These are phyloP conservation scores for Penicillium brasilianum DNA, from an alignment of 2,329 filamentous ascomycete genomes.

Conservation along the genomic window DNA sequence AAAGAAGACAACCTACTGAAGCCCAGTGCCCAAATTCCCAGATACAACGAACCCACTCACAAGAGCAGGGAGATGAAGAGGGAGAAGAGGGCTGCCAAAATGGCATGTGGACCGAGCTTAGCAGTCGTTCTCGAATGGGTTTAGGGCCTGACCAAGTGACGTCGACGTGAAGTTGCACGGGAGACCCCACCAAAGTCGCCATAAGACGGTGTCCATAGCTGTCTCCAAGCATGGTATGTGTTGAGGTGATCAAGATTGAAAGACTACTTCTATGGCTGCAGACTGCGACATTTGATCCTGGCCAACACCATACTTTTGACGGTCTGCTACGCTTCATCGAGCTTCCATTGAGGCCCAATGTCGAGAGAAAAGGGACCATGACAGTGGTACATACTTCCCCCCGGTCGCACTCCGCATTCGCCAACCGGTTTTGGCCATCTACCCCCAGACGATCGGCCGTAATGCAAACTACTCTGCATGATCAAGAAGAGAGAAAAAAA, in stretches of 20 bases:
- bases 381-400: neutral
- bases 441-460: neutral
- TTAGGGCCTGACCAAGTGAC: constrained; percentile 36
- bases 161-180: constrained; percentile 36
- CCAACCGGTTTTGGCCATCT: constrained; percentile 9
- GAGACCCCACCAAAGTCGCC: neutral
- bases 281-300: neutral
- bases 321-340: neutral
- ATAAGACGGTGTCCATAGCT: neutral
- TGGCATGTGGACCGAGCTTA: constrained; percentile 35
- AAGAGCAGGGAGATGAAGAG: constrained; percentile 12
- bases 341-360: neutral
- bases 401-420: constrained; percentile 3
- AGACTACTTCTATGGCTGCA: neutral
- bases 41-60: constrained; percentile 10
- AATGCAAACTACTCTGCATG: neutral
- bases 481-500: neutral
- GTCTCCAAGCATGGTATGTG: neutral
- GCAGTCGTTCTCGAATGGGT: constrained; percentile 24
- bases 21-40: constrained; percentile 6
- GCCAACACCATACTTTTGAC: neutral
- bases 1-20: constrained; percentile 3
- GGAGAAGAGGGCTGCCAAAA: constrained; percentile 18
- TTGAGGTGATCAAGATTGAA: neutral
- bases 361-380: neutral